phyloP scores from a whole-genome alignment of 148 eudicot species.

The Beta vulgaris region DNA sequence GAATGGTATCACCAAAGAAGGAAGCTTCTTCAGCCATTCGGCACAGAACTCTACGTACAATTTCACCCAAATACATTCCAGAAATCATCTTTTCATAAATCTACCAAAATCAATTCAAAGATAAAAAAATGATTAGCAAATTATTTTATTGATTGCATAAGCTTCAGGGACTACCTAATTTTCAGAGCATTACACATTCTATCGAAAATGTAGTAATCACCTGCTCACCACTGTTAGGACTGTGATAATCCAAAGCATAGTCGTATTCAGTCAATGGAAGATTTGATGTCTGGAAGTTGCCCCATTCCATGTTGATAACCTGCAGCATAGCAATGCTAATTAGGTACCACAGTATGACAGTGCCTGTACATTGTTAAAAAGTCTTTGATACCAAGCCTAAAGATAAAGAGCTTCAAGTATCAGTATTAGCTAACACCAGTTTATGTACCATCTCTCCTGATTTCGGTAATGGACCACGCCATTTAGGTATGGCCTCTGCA shows the following conservation, averaged over 20 bases:
- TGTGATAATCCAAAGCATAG: slow-evolving; percentile 53
- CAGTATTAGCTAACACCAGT: neutral
- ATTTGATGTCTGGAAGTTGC: slow-evolving; percentile 62
- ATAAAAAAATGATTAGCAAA: slow-evolving; percentile 1
- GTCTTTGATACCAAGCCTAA: neutral
- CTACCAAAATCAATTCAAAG: slow-evolving; percentile 23
- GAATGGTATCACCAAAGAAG: slow-evolving; percentile 45
- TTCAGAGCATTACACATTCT: no score
- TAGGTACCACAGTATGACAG: neutral
- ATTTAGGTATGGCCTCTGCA: slow-evolving; percentile 70
- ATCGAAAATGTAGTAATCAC: slow-evolving; percentile 27
- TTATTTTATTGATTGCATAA: neutral
- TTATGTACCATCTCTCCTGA: slow-evolving; percentile 71
- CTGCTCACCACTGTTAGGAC: slow-evolving; percentile 79
- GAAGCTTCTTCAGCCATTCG: slow-evolving; percentile 53
- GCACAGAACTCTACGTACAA: slow-evolving; percentile 46
- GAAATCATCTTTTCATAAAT: slow-evolving; percentile 61
- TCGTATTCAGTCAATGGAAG: slow-evolving; percentile 77
- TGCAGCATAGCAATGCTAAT: slow-evolving; percentile 10
- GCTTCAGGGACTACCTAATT: neutral
- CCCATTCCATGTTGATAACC: slow-evolving; percentile 90
- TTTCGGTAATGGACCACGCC: slow-evolving; percentile 60
- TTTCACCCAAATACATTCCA: slow-evolving; percentile 61
- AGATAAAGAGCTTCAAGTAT: neutral
- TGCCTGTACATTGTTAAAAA: neutral